phyloP scores from a whole-genome alignment of 164 flowering plant genomes.

The Paratinospora sagittata region DNA sequence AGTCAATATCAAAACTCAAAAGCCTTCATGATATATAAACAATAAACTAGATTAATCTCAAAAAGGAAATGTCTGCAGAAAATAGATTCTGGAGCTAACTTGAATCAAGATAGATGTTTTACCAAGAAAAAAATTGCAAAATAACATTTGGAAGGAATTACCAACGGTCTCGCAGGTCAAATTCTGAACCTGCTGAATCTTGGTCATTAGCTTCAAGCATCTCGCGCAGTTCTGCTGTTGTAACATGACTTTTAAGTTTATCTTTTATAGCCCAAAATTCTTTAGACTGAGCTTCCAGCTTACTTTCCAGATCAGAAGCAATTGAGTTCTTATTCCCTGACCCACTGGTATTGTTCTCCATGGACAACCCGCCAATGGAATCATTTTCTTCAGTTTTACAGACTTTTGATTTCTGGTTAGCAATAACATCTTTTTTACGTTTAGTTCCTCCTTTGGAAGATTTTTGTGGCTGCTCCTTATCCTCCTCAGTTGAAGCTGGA shows the following conservation, averaged over 20 bases:
- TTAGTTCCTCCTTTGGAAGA: conserved; percentile 48
- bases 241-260: conserved; percentile 76
- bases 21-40: not conserved
- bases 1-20: not conserved
- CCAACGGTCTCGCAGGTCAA: conserved; percentile 89
- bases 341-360: conserved; percentile 16
- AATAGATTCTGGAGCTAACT: not conserved
- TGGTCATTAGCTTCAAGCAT: conserved; percentile 89
- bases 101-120: not conserved
- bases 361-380: conserved; percentile 15
- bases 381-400: conserved; percentile 44
- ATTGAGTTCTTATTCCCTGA: conserved; percentile 17
- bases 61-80: not conserved
- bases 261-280: conserved; percentile 81
- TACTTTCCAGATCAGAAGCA: conserved; percentile 32
- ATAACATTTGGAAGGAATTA: conserved; percentile 24
- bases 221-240: conserved; percentile 62
- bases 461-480: conserved; percentile 22
- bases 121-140: not conserved
- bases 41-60: too few relatives aligned
- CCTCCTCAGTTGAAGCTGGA: conserved; percentile 26
- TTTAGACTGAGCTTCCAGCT: conserved; percentile 62
- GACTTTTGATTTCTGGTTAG: conserved; percentile 45
- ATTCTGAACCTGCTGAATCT: conserved; percentile 78
- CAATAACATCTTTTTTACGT: conserved; percentile 41